Percentiles rank a stretch among this genome's conserved stretches.
phyloP scores from a whole-genome alignment of 148 eudicot species.

The Rhododendron mucronatum region DNA sequence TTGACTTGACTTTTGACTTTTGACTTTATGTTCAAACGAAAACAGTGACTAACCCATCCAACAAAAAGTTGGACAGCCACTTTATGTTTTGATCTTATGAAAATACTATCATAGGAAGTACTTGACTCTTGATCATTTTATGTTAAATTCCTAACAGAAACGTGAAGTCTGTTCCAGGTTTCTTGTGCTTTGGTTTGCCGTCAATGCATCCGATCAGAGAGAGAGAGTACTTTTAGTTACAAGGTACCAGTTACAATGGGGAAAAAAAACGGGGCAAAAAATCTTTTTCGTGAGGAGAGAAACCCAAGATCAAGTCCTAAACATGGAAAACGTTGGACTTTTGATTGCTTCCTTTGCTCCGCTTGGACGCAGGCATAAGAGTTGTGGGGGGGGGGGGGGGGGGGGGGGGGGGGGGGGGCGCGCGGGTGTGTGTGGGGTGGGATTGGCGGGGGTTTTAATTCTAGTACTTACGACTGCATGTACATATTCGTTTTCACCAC shows the following conservation, averaged over 20 bases:
- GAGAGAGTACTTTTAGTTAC: background rate
- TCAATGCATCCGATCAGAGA: background rate
- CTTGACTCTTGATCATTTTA: background rate
- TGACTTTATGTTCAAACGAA: background rate
- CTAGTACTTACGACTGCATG: background rate
- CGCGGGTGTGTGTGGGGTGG: too few relatives aligned
- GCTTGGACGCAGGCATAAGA: slow-evolving; percentile 12
- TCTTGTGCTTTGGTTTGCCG: background rate
- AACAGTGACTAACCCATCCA: too few relatives aligned
- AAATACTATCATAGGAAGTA: background rate
- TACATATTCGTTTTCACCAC: background rate
- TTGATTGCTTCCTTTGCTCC: background rate
- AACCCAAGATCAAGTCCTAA: slow-evolving; percentile 41
- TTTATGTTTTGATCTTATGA: background rate
- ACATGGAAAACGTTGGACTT: slow-evolving; percentile 23
- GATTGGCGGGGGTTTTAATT: background rate
- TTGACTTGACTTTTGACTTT: background rate
- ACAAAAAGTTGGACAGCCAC: background rate
- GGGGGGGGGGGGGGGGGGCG: background rate
- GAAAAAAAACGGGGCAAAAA: slow-evolving; percentile 11
- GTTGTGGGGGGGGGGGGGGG: background rate
- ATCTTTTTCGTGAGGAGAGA: slow-evolving; percentile 59
- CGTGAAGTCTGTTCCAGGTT: slow-evolving; percentile 5
- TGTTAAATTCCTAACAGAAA: background rate
- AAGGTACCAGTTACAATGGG: background rate